These are phyloP conservation scores for Lepidopterella palustris DNA, from an alignment of 495 filamentous ascomycete species.

Conservation along the genomic window DNA sequence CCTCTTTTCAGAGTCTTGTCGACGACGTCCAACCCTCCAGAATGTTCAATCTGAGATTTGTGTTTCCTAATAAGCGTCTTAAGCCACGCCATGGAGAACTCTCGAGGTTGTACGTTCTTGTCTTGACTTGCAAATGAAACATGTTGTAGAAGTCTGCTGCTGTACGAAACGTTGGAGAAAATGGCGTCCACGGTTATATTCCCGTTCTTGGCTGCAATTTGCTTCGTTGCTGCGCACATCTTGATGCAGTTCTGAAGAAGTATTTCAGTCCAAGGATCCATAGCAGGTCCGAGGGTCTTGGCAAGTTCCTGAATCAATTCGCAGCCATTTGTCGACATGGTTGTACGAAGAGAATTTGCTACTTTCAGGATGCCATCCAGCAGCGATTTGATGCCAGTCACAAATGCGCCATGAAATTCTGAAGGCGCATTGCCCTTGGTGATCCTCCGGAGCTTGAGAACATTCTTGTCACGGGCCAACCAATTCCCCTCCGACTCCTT, in stretches of 20 bases:
- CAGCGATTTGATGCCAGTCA: slow-evolving; percentile 61
- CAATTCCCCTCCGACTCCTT: slow-evolving; percentile 89
- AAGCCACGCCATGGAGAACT: slow-evolving; percentile 75
- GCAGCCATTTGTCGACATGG: slow-evolving; percentile 77
- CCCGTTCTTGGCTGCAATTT: slow-evolving; percentile 75
- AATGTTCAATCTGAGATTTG: slow-evolving; percentile 74
- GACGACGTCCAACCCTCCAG: slow-evolving; percentile 69
- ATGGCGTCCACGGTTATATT: slow-evolving; percentile 70
- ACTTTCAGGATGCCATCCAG: slow-evolving; percentile 89
- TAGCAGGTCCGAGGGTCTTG: slow-evolving; percentile 60
- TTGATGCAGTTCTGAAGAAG: slow-evolving; percentile 86
- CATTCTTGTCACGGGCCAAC: slow-evolving; percentile 72
- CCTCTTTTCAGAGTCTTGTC: slow-evolving; percentile 86
- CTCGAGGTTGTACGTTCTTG: slow-evolving; percentile 81
- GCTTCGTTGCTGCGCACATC: slow-evolving; percentile 78
- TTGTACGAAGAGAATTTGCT: slow-evolving; percentile 79
- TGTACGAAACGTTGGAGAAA: slow-evolving; percentile 71
- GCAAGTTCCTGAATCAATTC: slow-evolving; percentile 82
- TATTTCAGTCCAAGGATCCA: slow-evolving; percentile 87
- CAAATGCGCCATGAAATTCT: slow-evolving; percentile 63
- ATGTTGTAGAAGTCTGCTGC: slow-evolving; percentile 72
- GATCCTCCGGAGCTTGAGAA: slow-evolving; percentile 66
- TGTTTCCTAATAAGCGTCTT: slow-evolving; percentile 73
- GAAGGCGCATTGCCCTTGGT: slow-evolving; percentile 76
- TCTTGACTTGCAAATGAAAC: slow-evolving; percentile 73